phyloP scores from a whole-genome alignment of 768 basidiomycete species.

The Ephemerocybe angulata region DNA sequence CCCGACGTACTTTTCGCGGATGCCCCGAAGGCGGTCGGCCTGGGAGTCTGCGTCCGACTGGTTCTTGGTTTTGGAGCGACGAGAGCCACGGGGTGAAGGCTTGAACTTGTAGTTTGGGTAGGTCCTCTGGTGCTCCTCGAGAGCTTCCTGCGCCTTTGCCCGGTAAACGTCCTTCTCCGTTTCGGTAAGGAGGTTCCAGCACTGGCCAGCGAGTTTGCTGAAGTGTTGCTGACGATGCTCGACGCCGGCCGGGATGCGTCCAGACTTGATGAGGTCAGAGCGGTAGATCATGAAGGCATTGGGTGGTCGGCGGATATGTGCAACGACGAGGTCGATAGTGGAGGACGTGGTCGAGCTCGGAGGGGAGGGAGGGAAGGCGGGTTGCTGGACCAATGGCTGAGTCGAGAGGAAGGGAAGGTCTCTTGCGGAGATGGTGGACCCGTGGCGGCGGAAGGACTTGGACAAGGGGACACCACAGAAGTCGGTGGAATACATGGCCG shows the following conservation, averaged over 20 bases:
- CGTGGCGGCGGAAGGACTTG: no score
- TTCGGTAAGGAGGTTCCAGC: slow-evolving; percentile 57
- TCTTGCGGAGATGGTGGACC: no score
- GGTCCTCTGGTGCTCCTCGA: slow-evolving; percentile 42
- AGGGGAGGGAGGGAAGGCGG: slow-evolving; percentile 1
- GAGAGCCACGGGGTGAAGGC: slow-evolving; percentile 39
- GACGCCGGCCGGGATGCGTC: slow-evolving; percentile 42
- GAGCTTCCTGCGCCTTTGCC: slow-evolving; percentile 43
- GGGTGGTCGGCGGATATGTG: slow-evolving; percentile 69
- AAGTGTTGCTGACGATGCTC: slow-evolving; percentile 73
- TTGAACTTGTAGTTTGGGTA: slow-evolving; percentile 65
- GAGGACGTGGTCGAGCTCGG: no score
- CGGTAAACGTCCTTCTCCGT: slow-evolving; percentile 47
- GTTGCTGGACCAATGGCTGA: slow-evolving; percentile 6
- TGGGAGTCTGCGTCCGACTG: slow-evolving; percentile 13
- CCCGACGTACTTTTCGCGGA: slow-evolving; percentile 32
- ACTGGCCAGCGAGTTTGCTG: slow-evolving; percentile 62
- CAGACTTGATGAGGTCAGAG: slow-evolving; percentile 54
- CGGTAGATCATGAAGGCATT: slow-evolving; percentile 87
- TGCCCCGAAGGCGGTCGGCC: slow-evolving; percentile 23
- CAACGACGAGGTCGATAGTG: slow-evolving; percentile 7
- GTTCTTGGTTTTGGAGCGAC: slow-evolving; percentile 28
- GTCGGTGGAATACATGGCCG: no score
- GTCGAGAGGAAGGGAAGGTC: no score
- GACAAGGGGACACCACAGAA: no score